Evolutionary conservation across 148 eudicot genomes (phyloP).

Genomic region (Rhododendron ovatum): DNA sequence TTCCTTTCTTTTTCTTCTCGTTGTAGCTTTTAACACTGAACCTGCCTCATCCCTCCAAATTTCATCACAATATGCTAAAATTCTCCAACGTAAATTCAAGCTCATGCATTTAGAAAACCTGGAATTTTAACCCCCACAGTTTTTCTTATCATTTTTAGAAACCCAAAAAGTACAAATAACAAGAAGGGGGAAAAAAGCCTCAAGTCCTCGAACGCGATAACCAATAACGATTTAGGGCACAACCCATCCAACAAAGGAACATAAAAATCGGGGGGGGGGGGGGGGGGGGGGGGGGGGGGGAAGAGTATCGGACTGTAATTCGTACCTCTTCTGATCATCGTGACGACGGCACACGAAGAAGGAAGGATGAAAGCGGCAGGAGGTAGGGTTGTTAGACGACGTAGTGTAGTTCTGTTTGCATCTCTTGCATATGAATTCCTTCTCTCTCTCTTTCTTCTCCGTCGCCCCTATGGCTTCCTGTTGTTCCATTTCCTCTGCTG

Average conservation of each 20-base stretch:
- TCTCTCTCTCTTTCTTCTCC: constrained; percentile 17
- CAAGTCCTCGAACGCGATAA: not conserved
- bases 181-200: not conserved
- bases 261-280: too few species aligned
- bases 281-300: too few species aligned
- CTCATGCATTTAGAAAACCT: not conserved
- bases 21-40: not conserved
- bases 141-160: not conserved
- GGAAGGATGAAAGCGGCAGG: constrained; percentile 87
- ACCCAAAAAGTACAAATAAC: not conserved
- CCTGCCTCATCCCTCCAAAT: not conserved
- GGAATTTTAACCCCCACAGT: not conserved
- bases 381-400: constrained; percentile 46
- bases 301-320: not conserved
- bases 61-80: not conserved
- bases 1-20: not conserved
- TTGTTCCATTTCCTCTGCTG: not conserved
- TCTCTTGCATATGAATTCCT: constrained; percentile 47
- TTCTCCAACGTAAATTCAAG: not conserved
- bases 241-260: not conserved
- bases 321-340: constrained; percentile 86
- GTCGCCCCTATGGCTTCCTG: not conserved
- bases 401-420: constrained; percentile 50
- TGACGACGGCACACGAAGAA: constrained; percentile 97
- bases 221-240: too few species aligned